phyloP scores from a whole-genome alignment of 139 green algal species.

The Coccomyxa sp. region DNA sequence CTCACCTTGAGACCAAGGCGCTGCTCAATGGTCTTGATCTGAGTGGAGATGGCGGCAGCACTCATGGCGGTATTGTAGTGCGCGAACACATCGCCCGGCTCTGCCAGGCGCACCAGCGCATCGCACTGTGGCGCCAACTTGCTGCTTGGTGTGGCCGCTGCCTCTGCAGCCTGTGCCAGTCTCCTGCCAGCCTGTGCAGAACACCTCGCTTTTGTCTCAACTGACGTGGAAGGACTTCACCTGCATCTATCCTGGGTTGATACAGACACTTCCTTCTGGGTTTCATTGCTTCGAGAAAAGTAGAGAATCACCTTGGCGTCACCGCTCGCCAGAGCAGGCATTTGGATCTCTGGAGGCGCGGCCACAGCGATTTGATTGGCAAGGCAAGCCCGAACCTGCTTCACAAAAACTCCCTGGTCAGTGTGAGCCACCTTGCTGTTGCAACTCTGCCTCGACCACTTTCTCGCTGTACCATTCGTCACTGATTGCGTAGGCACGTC shows the following conservation, averaged over 20 bases:
- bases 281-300: too few species aligned
- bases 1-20: conserved; percentile 5
- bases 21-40: conserved; percentile 7
- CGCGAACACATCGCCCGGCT: conserved; percentile 26
- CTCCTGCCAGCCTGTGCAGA: not conserved
- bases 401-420: not conserved
- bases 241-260: too few species aligned
- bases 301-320: too few species aligned
- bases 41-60: not conserved
- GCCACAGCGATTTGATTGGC: not conserved
- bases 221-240: not conserved
- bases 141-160: not conserved
- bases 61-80: conserved; percentile 3
- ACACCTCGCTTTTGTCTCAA: not conserved
- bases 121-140: conserved; percentile 34
- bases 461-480: too few species aligned
- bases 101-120: conserved; percentile 61
- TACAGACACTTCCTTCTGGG: too few species aligned
- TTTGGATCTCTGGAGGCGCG: not conserved
- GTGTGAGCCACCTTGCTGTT: too few species aligned
- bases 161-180: not conserved
- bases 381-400: not conserved
- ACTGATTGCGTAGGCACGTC: too few species aligned
- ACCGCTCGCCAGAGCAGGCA: too few species aligned
- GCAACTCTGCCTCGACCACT: too few species aligned